Evolutionary conservation across 1,284 basidiomycete genomes (phyloP).

Genomic region (Sporisorium reilianum): DNA sequence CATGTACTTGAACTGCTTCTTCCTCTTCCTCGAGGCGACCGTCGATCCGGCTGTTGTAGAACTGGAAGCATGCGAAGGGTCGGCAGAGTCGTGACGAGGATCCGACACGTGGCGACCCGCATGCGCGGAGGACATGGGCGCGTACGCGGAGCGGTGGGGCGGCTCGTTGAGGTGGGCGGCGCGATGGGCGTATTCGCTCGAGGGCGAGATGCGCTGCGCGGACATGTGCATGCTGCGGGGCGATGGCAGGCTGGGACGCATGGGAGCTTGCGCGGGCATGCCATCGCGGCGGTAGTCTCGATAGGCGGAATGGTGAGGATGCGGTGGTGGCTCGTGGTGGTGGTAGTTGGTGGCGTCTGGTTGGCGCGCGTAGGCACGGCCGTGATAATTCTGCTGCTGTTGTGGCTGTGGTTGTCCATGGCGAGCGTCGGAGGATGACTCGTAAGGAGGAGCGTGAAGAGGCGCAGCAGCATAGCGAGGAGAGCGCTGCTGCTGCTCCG

Average conservation of each 20-base stretch:
- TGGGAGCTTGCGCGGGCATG: not conserved
- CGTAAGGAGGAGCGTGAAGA: not conserved
- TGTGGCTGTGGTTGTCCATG: constrained; percentile 8
- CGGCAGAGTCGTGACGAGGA: not conserved
- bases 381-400: constrained; percentile 2
- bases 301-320: constrained; percentile 10
- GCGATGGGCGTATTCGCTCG: constrained; percentile 6
- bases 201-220: constrained; percentile 8
- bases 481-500: constrained; percentile 10
- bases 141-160: constrained; percentile 3
- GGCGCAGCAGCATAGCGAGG: constrained; percentile 9
- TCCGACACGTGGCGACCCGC: constrained; percentile 1
- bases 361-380: not conserved
- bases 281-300: constrained; percentile 15
- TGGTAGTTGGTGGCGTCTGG: not conserved
- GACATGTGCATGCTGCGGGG: constrained; percentile 1
- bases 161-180: constrained; percentile 6
- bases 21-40: constrained; percentile 27
- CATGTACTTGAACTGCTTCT: constrained; percentile 57
- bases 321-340: not conserved
- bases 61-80: not conserved
- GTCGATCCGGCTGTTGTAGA: not conserved
- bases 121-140: not conserved
- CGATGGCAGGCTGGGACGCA: constrained; percentile 13
- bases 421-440: not conserved